Conservation (phyloP, 371 early-diverging fungal species). For the Mortierella polycephala region DNA sequence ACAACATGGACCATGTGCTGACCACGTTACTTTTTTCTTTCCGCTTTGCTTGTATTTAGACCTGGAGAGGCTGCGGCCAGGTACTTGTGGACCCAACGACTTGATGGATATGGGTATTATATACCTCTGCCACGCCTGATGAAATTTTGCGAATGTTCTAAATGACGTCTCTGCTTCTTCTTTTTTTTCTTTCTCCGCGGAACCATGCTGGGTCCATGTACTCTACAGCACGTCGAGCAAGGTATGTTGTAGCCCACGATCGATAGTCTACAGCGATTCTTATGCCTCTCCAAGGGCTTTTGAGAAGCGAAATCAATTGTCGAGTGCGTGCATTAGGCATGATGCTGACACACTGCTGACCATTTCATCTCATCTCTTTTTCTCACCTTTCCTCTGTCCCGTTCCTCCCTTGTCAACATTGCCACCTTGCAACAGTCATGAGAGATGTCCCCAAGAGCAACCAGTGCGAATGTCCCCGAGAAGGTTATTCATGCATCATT, state of each 20-base stretch:
- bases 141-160: not conserved
- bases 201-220: not conserved
- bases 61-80: slow-evolving; percentile 50
- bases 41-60: slow-evolving; percentile 7
- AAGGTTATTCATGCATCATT: slow-evolving; percentile 49
- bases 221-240: slow-evolving; percentile 33
- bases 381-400: not conserved
- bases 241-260: slow-evolving; percentile 11
- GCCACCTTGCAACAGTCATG: slow-evolving; percentile 21
- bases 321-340: too few relatives aligned
- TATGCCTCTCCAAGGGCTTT: too few relatives aligned
- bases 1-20: not conserved
- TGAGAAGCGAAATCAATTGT: not conserved
- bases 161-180: not conserved
- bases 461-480: slow-evolving; percentile 51
- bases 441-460: slow-evolving; percentile 44
- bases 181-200: not conserved
- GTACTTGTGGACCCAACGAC: slow-evolving; percentile 2
- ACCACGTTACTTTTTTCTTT: not conserved
- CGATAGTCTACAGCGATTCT: too few relatives aligned
- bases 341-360: not conserved
- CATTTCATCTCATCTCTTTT: not conserved
- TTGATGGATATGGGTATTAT: too few relatives aligned
- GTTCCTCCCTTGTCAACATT: not conserved
- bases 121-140: too few relatives aligned